These are phyloP conservation scores for Termitomyces eurrhizus DNA, from an alignment of 768 basidiomycete genomes.

Conservation along the genomic window DNA sequence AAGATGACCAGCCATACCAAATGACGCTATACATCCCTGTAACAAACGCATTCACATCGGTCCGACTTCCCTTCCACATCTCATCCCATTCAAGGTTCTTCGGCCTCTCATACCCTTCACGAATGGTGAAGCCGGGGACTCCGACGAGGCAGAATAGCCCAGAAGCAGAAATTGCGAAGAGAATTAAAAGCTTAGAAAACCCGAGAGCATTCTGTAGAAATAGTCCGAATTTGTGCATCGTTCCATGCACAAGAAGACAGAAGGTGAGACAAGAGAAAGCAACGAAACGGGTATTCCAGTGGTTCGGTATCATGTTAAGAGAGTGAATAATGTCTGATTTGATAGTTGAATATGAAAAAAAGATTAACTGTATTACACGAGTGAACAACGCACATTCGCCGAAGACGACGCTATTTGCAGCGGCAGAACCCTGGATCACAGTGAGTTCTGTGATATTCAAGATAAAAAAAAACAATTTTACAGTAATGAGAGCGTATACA, in stretches of 20 bases:
- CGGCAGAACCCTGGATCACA: conserved; percentile 55
- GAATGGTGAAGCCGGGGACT: conserved; percentile 45
- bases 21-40: conserved; percentile 67
- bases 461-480: conserved; percentile 23
- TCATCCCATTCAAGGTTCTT: conserved; percentile 56
- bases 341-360: background rate
- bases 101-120: conserved; percentile 48
- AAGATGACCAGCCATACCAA: conserved; percentile 40
- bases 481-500: conserved; percentile 36
- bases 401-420: conserved; percentile 61
- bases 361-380: background rate
- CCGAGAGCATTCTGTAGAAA: conserved; percentile 64
- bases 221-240: conserved; percentile 48
- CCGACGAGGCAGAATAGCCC: conserved; percentile 51
- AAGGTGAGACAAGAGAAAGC: conserved; percentile 56
- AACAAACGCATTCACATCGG: conserved; percentile 56
- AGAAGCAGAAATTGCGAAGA: conserved; percentile 46
- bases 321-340: conserved; percentile 55
- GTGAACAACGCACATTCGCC: conserved; percentile 57
- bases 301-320: conserved; percentile 40
- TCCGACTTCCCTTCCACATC: conserved; percentile 61
- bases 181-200: conserved; percentile 53
- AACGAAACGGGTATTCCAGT: conserved; percentile 44
- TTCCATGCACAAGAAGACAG: conserved; percentile 55
- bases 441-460: conserved; percentile 23